Base-by-base conservation (phyloP, 345 rosid species). In the Arabidopsis arenosa region DNA sequence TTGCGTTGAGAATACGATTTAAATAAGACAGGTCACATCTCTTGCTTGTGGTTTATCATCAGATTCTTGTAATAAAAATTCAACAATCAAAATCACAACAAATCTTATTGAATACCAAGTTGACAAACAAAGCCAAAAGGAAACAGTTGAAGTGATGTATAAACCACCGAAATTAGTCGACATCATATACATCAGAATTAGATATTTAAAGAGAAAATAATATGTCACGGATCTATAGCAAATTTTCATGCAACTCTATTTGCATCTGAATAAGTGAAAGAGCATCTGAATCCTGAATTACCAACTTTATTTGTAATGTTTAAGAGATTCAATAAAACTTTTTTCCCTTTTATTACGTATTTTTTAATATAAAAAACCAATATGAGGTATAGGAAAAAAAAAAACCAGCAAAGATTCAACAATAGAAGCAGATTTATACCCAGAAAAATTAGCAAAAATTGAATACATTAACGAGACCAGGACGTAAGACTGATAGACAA, bases 1-100 rank as follows among this genome's bases (percentile, higher is more conserved):
- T 69, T 26, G 59, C 71, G 75, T 76, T 33, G 36, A 63, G 75
- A 63, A 45, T 15, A 51, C 11, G 49, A 63, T 75, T 58, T 41
- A 62, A 15, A 77, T 70, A 55, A 33, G 72, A 57, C 76, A 63
- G 61, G 61, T 63, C 54, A 36, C 6, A 55, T 28, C 44, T 56
- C 45, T 70, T 61, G 68, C 53, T 26, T 58, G 76, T 47, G 58
- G 57, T 7, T 41, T 23, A 26, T 36, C 37, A 75, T 45, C 15
- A 40, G 8, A 21, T 54, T 13, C 59, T 18, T 45, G 7, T 33
- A 41, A 14, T 6, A 43, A 5, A 74, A 37, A 11, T 39, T 4
- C 37, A 35, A n/a, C 3, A 47, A 66, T 64, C 54, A 56, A 44
- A 44, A 53, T 68, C 62, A 67, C 7, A 30, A 67, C 7, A 30